These are phyloP conservation scores for Polyplosphaeria fusca DNA, from an alignment of 495 filamentous ascomycete genomes.

Conservation along the genomic window DNA sequence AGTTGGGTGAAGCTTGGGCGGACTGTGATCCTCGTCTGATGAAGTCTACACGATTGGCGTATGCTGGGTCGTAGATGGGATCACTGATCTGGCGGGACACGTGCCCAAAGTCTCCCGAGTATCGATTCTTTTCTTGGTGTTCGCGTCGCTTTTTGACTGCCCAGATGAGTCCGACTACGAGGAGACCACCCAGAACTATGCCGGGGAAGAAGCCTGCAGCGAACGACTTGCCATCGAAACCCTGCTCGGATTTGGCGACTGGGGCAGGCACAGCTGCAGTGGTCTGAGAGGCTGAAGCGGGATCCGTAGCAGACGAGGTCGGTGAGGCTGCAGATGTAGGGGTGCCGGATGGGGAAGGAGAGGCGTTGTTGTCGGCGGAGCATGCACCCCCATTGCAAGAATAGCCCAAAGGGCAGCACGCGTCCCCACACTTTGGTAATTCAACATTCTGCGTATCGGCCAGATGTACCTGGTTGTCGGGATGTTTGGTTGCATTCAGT, in stretches of 20 bases:
- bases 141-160: slow-evolving; percentile 46
- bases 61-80: slow-evolving; percentile 50
- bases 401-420: slow-evolving; percentile 79
- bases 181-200: slow-evolving; percentile 52
- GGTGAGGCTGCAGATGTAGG: slow-evolving; percentile 34
- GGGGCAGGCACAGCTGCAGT: slow-evolving; percentile 30
- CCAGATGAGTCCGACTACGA: slow-evolving; percentile 44
- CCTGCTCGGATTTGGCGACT: slow-evolving; percentile 24
- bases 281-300: slow-evolving; percentile 43
- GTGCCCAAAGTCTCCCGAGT: slow-evolving; percentile 45
- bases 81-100: slow-evolving; percentile 52
- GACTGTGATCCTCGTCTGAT: slow-evolving; percentile 41
- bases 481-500: slow-evolving; percentile 61
- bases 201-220: slow-evolving; percentile 65
- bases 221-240: slow-evolving; percentile 54
- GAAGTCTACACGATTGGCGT: slow-evolving; percentile 58
- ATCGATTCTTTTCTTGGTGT: slow-evolving; percentile 30
- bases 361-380: slow-evolving; percentile 1
- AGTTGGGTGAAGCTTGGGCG: slow-evolving; percentile 6
- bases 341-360: slow-evolving; percentile 34
- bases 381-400: slow-evolving; percentile 54
- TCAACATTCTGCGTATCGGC: slow-evolving; percentile 57
- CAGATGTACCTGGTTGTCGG: slow-evolving; percentile 66
- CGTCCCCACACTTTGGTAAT: slow-evolving; percentile 45
- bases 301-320: slow-evolving; percentile 28